A percentile compares a stretch with the other conserved stretches of the same genome.
Evolutionary conservation across 805 yeast species (phyloP).

Genomic region (Deakozyma indianensis): DNA sequence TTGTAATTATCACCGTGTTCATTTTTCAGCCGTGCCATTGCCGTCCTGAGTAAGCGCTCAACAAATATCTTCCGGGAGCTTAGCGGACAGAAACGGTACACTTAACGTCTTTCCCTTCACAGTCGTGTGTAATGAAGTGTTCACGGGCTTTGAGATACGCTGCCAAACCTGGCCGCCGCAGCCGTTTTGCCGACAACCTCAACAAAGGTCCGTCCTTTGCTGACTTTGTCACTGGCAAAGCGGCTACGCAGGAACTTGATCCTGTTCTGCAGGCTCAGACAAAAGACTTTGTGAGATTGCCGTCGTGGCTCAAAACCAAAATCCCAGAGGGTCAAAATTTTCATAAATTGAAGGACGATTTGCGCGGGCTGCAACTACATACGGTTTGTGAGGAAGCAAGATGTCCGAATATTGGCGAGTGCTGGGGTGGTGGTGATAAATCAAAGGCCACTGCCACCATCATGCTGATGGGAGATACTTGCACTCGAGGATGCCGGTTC

Average conservation of each 20-base stretch:
- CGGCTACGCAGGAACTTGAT: conserved; percentile 46
- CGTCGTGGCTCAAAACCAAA: conserved; percentile 88
- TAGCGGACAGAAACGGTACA: too few relatives aligned
- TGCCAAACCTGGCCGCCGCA: conserved; percentile 25
- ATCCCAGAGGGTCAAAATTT: conserved; percentile 91
- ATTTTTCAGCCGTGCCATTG: too few relatives aligned
- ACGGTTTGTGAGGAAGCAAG: conserved; percentile 98
- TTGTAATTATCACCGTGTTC: too few relatives aligned
- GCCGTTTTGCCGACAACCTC: conserved; percentile 53
- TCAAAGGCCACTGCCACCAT: conserved; percentile 94
- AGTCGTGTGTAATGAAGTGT: background rate
- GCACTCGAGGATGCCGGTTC: conserved; percentile 98
- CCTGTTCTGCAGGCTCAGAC: conserved; percentile 37
- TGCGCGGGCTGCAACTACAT: conserved; percentile 74
- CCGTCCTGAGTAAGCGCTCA: too few relatives aligned
- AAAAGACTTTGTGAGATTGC: conserved; percentile 42
- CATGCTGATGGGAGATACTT: conserved; percentile 96
- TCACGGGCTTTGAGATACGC: conserved; percentile 8
- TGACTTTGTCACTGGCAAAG: conserved; percentile 76
- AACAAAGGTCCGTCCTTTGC: conserved; percentile 87
- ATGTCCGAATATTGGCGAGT: conserved; percentile 98
- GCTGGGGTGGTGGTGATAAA: conserved; percentile 94
- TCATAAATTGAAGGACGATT: conserved; percentile 68
- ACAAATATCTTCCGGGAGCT: too few relatives aligned
- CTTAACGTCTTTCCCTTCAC: too few relatives aligned